Conservation (phyloP, 306 rosid species). For the Glycine latifolia region DNA sequence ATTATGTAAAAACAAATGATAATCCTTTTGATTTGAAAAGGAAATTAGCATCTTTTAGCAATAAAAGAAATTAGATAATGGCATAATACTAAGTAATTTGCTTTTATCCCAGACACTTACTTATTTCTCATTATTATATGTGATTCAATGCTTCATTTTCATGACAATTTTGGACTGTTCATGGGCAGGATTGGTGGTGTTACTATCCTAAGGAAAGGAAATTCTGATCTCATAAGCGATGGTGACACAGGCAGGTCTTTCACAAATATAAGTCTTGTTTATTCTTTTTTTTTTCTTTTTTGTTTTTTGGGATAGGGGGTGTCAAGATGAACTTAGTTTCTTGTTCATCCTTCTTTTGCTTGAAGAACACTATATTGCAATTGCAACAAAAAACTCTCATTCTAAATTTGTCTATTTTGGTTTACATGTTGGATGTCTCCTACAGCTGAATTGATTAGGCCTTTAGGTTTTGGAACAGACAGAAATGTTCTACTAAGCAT, state of each 20-base stretch:
- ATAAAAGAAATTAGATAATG: background rate
- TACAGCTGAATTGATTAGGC: background rate
- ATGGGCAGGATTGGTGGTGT: slow-evolving; percentile 20
- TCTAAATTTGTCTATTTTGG: slow-evolving; percentile 1
- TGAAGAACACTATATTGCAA: background rate
- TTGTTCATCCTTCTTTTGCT: too few relatives aligned
- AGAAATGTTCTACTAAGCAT: background rate
- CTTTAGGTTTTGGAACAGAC: slow-evolving; percentile 9
- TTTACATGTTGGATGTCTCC: background rate
- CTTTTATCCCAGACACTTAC: background rate
- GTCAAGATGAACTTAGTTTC: too few relatives aligned
- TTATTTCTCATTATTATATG: background rate
- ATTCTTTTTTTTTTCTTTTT: background rate
- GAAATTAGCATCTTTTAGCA: background rate
- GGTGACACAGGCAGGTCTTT: slow-evolving; percentile 17
- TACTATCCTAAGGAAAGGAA: slow-evolving; percentile 31
- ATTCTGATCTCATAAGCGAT: slow-evolving; percentile 32
- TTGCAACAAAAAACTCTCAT: background rate
- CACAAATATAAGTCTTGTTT: background rate
- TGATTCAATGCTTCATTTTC: background rate
- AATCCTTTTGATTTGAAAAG: background rate
- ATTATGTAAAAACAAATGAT: background rate
- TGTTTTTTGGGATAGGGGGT: background rate
- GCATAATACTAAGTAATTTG: background rate
- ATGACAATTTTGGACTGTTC: background rate